Evolutionary conservation across 2,329 filamentous ascomycete species (phyloP).

Genomic region (Penicillium sp.): DNA sequence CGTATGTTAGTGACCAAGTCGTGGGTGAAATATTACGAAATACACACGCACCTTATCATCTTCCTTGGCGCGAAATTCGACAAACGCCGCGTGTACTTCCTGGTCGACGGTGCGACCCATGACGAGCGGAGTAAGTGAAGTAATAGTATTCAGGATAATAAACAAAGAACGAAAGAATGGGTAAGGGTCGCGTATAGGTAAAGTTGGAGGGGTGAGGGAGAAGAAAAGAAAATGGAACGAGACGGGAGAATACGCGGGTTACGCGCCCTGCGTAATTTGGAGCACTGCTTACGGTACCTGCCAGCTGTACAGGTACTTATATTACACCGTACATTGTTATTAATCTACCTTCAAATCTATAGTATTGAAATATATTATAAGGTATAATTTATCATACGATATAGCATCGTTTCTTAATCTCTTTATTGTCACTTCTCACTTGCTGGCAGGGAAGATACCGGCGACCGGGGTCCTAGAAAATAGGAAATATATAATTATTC

Average conservation of each 20-base stretch:
- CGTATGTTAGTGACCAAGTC: slow-evolving; percentile 36
- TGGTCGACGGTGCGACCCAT: slow-evolving; percentile 54
- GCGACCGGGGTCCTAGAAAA: background rate
- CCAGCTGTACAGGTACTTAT: background rate
- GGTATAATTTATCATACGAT: too few species aligned
- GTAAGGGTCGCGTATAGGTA: slow-evolving; percentile 17
- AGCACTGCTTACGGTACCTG: slow-evolving; percentile 17
- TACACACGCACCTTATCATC: slow-evolving; percentile 49
- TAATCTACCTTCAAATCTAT: too few species aligned
- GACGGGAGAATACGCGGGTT: slow-evolving; percentile 24
- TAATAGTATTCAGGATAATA: slow-evolving; percentile 8
- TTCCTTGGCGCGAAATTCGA: slow-evolving; percentile 55
- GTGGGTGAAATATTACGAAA: slow-evolving; percentile 44
- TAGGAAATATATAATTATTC: background rate
- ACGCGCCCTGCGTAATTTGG: slow-evolving; percentile 22
- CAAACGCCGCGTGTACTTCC: slow-evolving; percentile 53
- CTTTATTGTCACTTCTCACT: background rate
- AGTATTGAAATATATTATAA: background rate
- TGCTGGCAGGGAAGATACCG: background rate
- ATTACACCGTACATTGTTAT: background rate
- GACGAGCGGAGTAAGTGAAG: slow-evolving; percentile 27
- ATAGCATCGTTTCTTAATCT: background rate
- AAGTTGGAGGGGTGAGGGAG: slow-evolving; percentile 12
- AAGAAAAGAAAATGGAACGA: slow-evolving; percentile 24
- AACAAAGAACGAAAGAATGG: slow-evolving; percentile 4